Evolutionary conservation across 176 grass and related monocot species (phyloP), one percentile per base, ranked within the genome.

Genomic region (Pontederia crassipes): DNA sequence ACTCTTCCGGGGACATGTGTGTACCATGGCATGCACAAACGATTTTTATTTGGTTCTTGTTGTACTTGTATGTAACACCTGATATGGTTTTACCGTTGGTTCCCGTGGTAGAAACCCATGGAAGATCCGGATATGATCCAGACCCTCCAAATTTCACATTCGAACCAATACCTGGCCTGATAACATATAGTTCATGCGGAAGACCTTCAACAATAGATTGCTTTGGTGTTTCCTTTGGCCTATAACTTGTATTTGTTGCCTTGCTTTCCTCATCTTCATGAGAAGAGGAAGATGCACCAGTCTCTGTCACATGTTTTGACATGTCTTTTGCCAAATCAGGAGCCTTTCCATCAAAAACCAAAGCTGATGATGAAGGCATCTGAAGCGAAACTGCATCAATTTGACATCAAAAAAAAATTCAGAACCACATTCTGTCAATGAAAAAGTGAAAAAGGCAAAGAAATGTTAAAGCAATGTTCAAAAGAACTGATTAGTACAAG

Each of bases 21-120:
- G 76, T 80, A 13, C 87, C 93, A 54, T 98, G 93, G 71, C 93
- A 98, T 17, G 93, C 84, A 54, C 93, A 98, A 16, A 98, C 87
- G 29, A 98, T 83, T 54, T 82, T 89, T 64, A 92, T 49, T 58
- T 98, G 81, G 7, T 83, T 84, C 66, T 60, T 75, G 49, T 61
- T 86, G 45, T 77, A 82, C 54, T 85, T 98, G 71, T 98, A 98
- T 52, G 93, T 88, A 51, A 92, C 93, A 48, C 93, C 93, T 0
- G 93, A 98, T 92, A 98, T 89, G 24, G 84, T 92, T 67, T 78
- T 88, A 14, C 76, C 93, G 58, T 79, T 85, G 58, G 87, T 76
- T 47, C 81, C 87, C 1, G 77, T 81, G 16, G 93, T 79, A 58
- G 87, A 91, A 75, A 98, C 93, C 93, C 93, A 98, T 48, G 93